Evolutionary conservation across 441 rosid genomes (phyloP), one percentile per base, ranked within the genome.

Genomic region (Lagerstroemia fauriei): DNA sequence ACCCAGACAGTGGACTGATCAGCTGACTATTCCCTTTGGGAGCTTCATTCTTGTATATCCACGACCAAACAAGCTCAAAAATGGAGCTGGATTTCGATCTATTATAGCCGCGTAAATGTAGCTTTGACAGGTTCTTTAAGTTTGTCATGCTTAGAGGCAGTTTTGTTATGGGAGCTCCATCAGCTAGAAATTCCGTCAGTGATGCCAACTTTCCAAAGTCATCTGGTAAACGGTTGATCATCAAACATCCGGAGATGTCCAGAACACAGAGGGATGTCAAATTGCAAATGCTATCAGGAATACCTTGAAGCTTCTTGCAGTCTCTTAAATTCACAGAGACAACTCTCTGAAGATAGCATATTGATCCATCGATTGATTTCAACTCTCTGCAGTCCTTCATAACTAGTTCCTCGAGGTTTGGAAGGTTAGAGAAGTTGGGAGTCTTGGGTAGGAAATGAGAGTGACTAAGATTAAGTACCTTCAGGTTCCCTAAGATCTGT

Each of bases 401-500:
- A 13, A 77, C 83, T 29, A 89, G 8, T 44, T 76, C 85, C 80
- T 89, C 87, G 3, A 90, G 86, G 34, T 56, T 79, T 11, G 85
- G 83, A 22, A 83, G 74, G 16, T 78, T 66, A 17, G 44, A 27
- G 75, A 79, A 83, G 66, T 89, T 68, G 31, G 90, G 91, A 0
- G 89, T 70, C 17, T 78, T 47, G 20, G 56, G 4, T 6, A 91
- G 80, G 48, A 75, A 27, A 27, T 75, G 7, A 5, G 86, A 90
- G 10, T 80, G 41, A 8, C 63, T 75, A 12, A 29, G 25, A 75
- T 75, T 20, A 31, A 50, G 78, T 9, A 38, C 56, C 78, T 86
- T 83, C 84, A 90, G 75, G 78, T 84, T 84, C 41, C 73, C 53
- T 41, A 89, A 82, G 27, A 65, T 77, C 88, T 87, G 88, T 31